phyloP scores from a whole-genome alignment of 768 basidiomycete species.

The Hypsizygus marmoreus region DNA sequence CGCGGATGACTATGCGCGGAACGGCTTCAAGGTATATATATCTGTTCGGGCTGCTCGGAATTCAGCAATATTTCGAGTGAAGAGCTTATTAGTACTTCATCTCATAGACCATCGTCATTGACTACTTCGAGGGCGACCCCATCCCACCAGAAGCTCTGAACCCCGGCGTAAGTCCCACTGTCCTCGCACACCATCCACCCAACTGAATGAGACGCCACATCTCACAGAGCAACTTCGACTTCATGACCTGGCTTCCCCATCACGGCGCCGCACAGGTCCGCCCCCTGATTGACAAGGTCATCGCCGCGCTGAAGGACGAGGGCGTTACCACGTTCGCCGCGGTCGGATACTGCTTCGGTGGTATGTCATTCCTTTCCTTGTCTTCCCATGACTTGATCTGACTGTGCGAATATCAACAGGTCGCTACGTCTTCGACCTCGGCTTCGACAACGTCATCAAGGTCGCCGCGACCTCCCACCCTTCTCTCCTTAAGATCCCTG shows the following conservation, averaged over 20 bases:
- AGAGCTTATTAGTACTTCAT: not conserved
- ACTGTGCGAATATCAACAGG: conserved; percentile 29
- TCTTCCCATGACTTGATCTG: not conserved
- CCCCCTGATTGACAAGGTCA: conserved; percentile 55
- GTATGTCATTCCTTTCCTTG: conserved; percentile 27
- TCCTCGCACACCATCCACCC: too few relatives aligned
- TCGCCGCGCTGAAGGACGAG: conserved; percentile 54
- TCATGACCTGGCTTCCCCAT: conserved; percentile 41
- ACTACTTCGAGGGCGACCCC: conserved; percentile 45
- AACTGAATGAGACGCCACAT: not conserved
- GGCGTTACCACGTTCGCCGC: conserved; percentile 63
- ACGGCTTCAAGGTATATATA: conserved; percentile 42
- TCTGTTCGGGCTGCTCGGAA: not conserved
- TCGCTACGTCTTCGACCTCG: conserved; percentile 63
- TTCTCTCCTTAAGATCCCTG: conserved; percentile 57
- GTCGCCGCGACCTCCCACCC: conserved; percentile 60
- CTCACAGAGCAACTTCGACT: conserved; percentile 35
- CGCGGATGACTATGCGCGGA: conserved; percentile 44
- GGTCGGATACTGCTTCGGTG: conserved; percentile 73
- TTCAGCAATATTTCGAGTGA: not conserved
- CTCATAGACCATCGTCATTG: conserved; percentile 38
- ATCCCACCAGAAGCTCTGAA: conserved; percentile 36
- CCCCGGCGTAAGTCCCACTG: conserved; percentile 26
- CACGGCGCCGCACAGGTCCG: conserved; percentile 45
- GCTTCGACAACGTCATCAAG: conserved; percentile 52